Percentiles rank a stretch among this genome's conserved stretches.
phyloP scores from a whole-genome alignment of 2,329 filamentous ascomycete species.

The Epicoccum nigrum region DNA sequence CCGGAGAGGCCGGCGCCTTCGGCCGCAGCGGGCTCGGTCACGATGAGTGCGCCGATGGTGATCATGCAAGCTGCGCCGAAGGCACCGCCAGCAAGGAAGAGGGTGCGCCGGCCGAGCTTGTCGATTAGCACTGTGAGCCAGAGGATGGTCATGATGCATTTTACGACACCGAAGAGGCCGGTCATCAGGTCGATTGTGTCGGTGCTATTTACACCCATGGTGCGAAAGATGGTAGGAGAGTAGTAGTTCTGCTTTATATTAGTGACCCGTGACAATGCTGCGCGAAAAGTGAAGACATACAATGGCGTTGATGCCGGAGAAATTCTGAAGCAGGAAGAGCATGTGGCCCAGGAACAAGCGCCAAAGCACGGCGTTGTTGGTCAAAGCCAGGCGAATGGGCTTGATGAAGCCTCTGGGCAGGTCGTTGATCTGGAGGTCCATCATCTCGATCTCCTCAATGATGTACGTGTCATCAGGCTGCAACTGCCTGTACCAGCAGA shows the following conservation, averaged over 20 bases:
- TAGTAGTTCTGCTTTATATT: conserved; percentile 65
- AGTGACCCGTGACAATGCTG: background rate
- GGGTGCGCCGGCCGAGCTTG: conserved; percentile 64
- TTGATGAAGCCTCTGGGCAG: conserved; percentile 78
- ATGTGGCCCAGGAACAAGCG: conserved; percentile 75
- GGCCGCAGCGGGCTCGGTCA: conserved; percentile 52
- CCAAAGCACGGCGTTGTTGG: conserved; percentile 63
- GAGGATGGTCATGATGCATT: conserved; percentile 70
- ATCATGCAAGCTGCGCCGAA: conserved; percentile 69
- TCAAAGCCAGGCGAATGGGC: conserved; percentile 33
- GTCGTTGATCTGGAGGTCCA: conserved; percentile 72
- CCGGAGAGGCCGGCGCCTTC: conserved; percentile 42
- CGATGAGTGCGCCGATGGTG: conserved; percentile 67
- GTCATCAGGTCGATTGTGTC: conserved; percentile 71
- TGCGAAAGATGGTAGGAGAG: conserved; percentile 72
- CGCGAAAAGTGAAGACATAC: background rate
- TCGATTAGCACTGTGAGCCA: conserved; percentile 75
- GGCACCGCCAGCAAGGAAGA: conserved; percentile 68
- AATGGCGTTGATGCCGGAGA: conserved; percentile 74
- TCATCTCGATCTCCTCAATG: conserved; percentile 72
- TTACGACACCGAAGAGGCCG: conserved; percentile 74
- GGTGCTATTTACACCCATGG: conserved; percentile 66
- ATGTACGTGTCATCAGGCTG: conserved; percentile 67
- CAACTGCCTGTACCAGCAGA: conserved; percentile 70
- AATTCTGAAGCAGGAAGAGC: conserved; percentile 84